A percentile compares a stretch with the other conserved stretches of the same genome.
Evolutionary conservation across 2,329 filamentous ascomycete genomes (phyloP).

Genomic region (Trichoderma afroharzianum): DNA sequence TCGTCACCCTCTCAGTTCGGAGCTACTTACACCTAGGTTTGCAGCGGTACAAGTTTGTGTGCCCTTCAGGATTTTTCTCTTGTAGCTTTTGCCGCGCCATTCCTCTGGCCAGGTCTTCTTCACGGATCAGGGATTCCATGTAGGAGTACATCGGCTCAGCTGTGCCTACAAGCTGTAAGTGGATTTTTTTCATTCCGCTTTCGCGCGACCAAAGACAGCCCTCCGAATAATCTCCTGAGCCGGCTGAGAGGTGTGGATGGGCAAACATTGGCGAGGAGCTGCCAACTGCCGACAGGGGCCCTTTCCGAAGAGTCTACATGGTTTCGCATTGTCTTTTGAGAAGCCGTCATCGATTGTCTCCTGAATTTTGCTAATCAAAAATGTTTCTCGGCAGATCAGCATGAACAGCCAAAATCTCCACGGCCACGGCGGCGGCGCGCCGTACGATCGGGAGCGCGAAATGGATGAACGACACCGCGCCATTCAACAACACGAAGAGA

Average conservation of each 20-base stretch:
- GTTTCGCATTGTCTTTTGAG: neutral
- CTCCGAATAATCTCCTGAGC: slow-evolving; percentile 12
- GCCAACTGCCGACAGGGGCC: neutral
- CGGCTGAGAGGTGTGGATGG: neutral
- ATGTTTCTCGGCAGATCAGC: slow-evolving; percentile 22
- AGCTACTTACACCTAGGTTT: slow-evolving; percentile 34
- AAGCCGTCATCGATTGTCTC: neutral
- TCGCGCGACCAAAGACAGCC: slow-evolving; percentile 24
- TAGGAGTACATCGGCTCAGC: slow-evolving; percentile 32
- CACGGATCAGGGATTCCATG: slow-evolving; percentile 31
- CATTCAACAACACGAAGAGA: slow-evolving; percentile 46
- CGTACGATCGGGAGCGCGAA: slow-evolving; percentile 48
- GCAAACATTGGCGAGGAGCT: neutral
- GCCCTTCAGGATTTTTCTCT: slow-evolving; percentile 1
- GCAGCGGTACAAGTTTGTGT: slow-evolving; percentile 26
- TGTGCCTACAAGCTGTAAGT: slow-evolving; percentile 36
- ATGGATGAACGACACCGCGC: slow-evolving; percentile 47
- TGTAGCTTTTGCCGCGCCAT: neutral
- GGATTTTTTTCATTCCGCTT: slow-evolving; percentile 16
- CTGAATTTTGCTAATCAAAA: slow-evolving; percentile 8
- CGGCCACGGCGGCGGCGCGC: slow-evolving; percentile 36
- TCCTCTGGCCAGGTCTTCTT: neutral
- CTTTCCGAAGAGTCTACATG: neutral
- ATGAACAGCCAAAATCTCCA: slow-evolving; percentile 49
- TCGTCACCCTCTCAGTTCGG: slow-evolving; percentile 34